These are phyloP conservation scores for Wickerhamomyces sp. DNA, from an alignment of 1,139 yeast species.

Conservation along the genomic window DNA sequence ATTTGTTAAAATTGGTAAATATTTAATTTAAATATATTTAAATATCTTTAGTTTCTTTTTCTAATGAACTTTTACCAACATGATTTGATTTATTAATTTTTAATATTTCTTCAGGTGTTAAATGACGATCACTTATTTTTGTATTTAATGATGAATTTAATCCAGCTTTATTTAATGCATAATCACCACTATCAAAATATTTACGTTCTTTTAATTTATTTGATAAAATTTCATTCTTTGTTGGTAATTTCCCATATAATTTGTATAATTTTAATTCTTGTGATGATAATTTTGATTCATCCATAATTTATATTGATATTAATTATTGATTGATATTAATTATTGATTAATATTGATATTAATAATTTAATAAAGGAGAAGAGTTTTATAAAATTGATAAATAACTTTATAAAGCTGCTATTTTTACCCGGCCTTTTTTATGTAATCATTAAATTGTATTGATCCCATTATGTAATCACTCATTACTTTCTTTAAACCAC, in stretches of 20 bases:
- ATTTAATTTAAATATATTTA: background rate
- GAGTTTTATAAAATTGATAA: too few species aligned
- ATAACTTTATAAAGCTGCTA: too few species aligned
- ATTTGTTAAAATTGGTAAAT: slow-evolving; percentile 66
- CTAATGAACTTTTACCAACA: slow-evolving; percentile 3
- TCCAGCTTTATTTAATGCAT: slow-evolving; percentile 82
- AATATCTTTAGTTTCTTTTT: background rate
- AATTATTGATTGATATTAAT: too few species aligned
- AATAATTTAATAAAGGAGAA: too few species aligned
- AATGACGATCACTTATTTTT: slow-evolving; percentile 18
- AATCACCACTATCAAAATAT: slow-evolving; percentile 96
- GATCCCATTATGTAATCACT: too few species aligned
- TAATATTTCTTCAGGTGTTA: slow-evolving; percentile 21
- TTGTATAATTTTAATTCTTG: slow-evolving; percentile 68
- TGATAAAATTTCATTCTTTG: slow-evolving; percentile 75
- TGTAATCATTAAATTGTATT: too few species aligned
- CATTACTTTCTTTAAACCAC: too few species aligned
- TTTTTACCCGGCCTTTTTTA: too few species aligned
- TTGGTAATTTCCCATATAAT: slow-evolving; percentile 86
- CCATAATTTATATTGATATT: too few species aligned
- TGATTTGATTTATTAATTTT: slow-evolving; percentile 17
- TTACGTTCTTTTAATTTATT: slow-evolving; percentile 83
- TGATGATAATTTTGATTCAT: slow-evolving; percentile 54
- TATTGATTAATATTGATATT: too few species aligned
- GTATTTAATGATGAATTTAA: slow-evolving; percentile 5